These are phyloP conservation scores for Paramecium sonneborni DNA, from an alignment of 73 alveolate genomes.

Conservation along the genomic window DNA sequence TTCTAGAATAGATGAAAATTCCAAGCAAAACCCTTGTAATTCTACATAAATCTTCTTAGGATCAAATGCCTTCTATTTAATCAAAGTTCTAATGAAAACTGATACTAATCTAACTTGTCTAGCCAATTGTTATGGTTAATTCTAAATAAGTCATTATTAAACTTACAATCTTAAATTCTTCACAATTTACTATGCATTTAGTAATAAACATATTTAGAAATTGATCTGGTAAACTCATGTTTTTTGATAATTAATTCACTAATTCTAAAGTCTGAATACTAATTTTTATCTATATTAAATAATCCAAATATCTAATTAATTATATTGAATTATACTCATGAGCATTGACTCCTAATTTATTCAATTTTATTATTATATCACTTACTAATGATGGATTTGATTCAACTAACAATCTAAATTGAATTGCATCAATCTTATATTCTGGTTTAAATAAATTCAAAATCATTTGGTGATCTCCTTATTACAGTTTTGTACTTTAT, in stretches of 20 bases:
- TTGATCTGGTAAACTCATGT: neutral
- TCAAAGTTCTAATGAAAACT: neutral
- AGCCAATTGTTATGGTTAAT: neutral
- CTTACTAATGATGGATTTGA: neutral
- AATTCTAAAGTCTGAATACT: neutral
- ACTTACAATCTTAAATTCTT: neutral
- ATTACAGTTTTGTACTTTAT: neutral
- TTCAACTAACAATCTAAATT: neutral
- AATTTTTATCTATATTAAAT: neutral
- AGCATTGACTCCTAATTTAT: neutral
- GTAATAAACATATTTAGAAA: neutral
- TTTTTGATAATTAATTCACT: neutral
- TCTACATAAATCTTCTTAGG: neutral
- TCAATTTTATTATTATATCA: neutral
- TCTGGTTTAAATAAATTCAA: neutral
- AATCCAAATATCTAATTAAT: neutral
- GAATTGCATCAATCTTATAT: neutral
- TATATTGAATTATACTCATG: neutral
- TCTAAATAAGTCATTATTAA: neutral
- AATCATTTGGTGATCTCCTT: neutral
- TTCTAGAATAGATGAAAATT: neutral
- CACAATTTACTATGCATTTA: neutral
- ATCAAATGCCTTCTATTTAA: neutral
- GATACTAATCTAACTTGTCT: neutral
- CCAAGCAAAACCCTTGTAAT: constrained; percentile 22